phyloP scores from a whole-genome alignment of 1,284 basidiomycete genomes.

The Pseudomicrostroma phylloplanum region DNA sequence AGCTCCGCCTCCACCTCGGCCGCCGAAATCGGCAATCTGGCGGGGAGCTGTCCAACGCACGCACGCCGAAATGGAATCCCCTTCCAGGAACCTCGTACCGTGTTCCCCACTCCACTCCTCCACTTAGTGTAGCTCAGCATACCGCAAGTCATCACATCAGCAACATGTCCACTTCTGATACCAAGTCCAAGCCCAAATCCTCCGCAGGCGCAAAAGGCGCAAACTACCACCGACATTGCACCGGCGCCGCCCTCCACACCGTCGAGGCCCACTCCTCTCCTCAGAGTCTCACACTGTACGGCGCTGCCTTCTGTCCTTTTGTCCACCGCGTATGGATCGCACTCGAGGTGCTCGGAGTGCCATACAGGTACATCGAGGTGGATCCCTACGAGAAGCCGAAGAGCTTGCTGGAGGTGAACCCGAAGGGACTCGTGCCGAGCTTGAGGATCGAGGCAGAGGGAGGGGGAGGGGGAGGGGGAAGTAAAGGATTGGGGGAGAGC shows the following conservation, averaged over 20 bases:
- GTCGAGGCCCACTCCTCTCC: conserved; percentile 55
- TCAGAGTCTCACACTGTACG: conserved; percentile 57
- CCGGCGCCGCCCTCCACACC: conserved; percentile 58
- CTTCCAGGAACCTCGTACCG: no score
- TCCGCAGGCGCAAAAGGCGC: conserved; percentile 5
- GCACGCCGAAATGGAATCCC: no score
- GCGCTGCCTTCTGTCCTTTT: conserved; percentile 67
- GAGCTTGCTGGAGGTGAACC: conserved; percentile 69
- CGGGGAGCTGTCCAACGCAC: no score
- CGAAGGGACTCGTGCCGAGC: conserved; percentile 71
- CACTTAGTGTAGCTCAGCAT: no score
- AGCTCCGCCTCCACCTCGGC: no score
- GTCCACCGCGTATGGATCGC: conserved; percentile 67
- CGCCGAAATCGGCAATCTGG: no score
- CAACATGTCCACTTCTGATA: not conserved
- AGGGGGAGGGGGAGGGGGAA: not conserved
- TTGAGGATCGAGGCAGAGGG: conserved; percentile 55
- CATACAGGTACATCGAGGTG: conserved; percentile 59
- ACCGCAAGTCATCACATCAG: no score
- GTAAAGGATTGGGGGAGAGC: conserved; percentile 30
- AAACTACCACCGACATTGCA: conserved; percentile 54
- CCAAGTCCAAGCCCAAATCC: not conserved
- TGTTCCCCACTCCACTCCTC: no score
- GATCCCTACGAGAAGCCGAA: conserved; percentile 74
- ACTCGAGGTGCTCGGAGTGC: conserved; percentile 54